These are phyloP conservation scores for Musa troglodytarum DNA, from an alignment of 176 grass and related monocot genomes.

Conservation along the genomic window DNA sequence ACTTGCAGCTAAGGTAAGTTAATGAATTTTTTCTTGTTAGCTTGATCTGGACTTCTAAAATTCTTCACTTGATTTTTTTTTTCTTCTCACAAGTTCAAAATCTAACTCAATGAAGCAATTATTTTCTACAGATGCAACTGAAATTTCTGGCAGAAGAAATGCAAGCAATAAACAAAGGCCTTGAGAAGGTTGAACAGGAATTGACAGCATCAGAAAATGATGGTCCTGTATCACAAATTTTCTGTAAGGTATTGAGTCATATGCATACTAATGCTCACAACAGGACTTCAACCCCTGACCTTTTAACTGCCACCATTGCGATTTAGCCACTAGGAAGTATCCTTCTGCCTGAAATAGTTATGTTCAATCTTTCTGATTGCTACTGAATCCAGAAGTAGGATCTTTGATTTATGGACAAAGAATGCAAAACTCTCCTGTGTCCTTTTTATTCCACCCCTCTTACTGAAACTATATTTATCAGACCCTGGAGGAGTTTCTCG, in stretches of 20 bases:
- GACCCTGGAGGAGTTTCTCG: slow-evolving; percentile 85
- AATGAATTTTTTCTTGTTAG: neutral
- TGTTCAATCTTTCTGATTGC: neutral
- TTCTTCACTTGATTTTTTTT: neutral
- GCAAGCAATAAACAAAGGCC: slow-evolving; percentile 96
- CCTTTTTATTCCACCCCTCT: neutral
- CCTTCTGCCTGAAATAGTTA: neutral
- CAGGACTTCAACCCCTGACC: too few species aligned
- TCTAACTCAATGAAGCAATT: slow-evolving; percentile 16
- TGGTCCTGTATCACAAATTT: slow-evolving; percentile 74
- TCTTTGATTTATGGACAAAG: neutral
- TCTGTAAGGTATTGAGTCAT: slow-evolving; percentile 41
- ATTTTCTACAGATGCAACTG: slow-evolving; percentile 74
- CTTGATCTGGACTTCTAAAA: slow-evolving; percentile 8
- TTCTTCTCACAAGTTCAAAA: slow-evolving; percentile 2
- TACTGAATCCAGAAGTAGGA: neutral
- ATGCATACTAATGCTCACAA: neutral
- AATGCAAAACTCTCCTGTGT: neutral
- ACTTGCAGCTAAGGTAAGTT: slow-evolving; percentile 66
- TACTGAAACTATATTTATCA: slow-evolving; percentile 30
- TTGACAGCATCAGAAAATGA: slow-evolving; percentile 92
- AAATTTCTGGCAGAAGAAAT: slow-evolving; percentile 98
- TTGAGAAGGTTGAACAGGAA: slow-evolving; percentile 98
- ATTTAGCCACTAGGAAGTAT: neutral
- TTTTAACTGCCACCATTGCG: too few species aligned